Evolutionary conservation across 768 basidiomycete genomes (phyloP), one percentile per base, ranked within the genome.

Genomic region (Mycena latifolia): DNA sequence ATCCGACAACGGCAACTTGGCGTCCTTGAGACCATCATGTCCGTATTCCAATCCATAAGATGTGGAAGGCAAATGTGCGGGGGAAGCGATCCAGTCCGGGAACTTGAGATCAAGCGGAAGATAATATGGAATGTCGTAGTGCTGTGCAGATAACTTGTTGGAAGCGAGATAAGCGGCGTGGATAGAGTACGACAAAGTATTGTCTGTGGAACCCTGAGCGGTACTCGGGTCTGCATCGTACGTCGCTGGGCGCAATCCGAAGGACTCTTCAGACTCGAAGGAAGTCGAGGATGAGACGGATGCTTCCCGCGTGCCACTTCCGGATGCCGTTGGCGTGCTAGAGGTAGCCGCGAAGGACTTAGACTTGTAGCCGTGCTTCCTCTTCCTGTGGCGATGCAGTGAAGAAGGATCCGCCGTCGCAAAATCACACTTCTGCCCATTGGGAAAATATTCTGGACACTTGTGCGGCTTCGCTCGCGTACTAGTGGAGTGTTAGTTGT

Each of bases 181-280:
- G 39, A 65, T 35, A 33, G 57, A 29, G 46, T 60, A 39, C 11
- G 64, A 37, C 45, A 33, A 37, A 47, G 24, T 53, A 28, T 31
- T 50, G 46, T 17, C 12, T 29, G 43, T 46, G 45, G 52, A n/a
- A n/a, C n/a, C 39, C 25, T 28, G 8, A 27, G 54, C 25, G 27
- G 31, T 20, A 39, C 37, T 35, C n/a, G 18, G 37, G 41, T 50
- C 50, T 57, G 41, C 63, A 27, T 65, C 59, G 37, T 25, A 27
- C 27, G 58, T 7, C 22, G 39, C 65, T 14, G 65, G 65, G 27
- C 31, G 54, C 41, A 66, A 43, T 48, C 39, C 65, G 31, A 66
- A 66, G 18, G 65, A 61, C 47, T 66, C 65, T 51, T 66, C 65
- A 5, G 65, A 66, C 53, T 66, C 65, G 47, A 60, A 54, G 29